A percentile compares a stretch with the other conserved stretches of the same genome.
Conservation (phyloP, 345 rosid genomes). For the Fremontodendron californicum region DNA sequence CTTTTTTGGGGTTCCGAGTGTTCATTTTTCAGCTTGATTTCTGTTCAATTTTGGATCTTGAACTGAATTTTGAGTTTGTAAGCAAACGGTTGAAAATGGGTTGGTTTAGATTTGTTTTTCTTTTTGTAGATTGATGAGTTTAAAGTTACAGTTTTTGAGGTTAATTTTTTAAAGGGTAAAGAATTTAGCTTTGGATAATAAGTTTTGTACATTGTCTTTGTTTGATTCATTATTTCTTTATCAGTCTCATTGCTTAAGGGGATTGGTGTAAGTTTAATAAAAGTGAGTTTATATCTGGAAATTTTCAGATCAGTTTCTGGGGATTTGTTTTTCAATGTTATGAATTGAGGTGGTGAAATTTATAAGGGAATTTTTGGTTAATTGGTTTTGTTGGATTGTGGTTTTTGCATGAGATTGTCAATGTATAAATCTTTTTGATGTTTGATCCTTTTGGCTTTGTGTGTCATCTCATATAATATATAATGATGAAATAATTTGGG, state of each 20-base stretch:
- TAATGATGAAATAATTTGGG: neutral
- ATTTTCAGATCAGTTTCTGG: conserved; percentile 3
- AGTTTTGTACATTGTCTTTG: conserved; percentile 6
- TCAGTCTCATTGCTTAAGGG: neutral
- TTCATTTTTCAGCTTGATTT: neutral
- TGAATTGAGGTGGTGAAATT: neutral
- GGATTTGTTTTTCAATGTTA: neutral
- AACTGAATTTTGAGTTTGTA: conserved; percentile 5
- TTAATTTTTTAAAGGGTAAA: neutral
- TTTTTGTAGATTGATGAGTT: neutral
- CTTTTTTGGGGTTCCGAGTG: neutral
- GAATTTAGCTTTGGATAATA: neutral
- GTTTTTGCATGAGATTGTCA: conserved; percentile 1
- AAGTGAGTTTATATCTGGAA: neutral
- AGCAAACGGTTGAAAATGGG: neutral
- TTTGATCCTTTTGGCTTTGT: neutral
- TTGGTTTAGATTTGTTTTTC: neutral
- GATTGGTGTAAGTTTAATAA: neutral
- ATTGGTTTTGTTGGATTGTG: neutral
- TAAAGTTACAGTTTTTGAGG: neutral
- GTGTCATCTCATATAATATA: neutral
- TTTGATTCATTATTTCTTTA: neutral
- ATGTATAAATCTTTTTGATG: neutral
- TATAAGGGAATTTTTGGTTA: neutral
- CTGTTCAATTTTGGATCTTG: conserved; percentile 8